Evolutionary conservation across 2,329 filamentous ascomycete species (phyloP), one percentile per base, ranked within the genome.

Genomic region (Capronia epimyces): DNA sequence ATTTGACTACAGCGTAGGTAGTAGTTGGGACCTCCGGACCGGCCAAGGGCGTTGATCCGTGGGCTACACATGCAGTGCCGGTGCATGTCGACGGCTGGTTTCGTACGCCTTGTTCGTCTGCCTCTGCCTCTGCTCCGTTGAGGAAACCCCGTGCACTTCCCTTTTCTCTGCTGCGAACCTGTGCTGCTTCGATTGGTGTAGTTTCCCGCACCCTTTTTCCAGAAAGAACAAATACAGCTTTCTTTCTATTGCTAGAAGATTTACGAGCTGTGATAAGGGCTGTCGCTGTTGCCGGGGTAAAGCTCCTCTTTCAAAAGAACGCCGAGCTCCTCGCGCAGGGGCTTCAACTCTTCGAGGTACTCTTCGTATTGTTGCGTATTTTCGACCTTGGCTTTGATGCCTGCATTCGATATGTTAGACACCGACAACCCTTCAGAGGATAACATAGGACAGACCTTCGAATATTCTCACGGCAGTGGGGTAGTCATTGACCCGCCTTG

Each of bases 331-430:
- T 95, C 88, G 66, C 90, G 85, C 66, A 97, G 79, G 60, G 85
- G 79, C 79, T 95, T 89, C 63, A 98, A 88, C 77, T 95, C 88
- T 68, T 87, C 80, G 56, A 98, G 83, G 75, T 74, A 74, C 78
- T 95, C 86, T 68, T 96, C 81, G 78, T 98, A 98, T 78, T 98
- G 93, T 67, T 82, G 82, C 75, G 89, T 86, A 83, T 95, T 98
- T 82, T 98, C 93, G 64, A 97, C 93, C 83, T 98, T 98, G 75
- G 89, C 88, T 79, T 95, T 96, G 81, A 98, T 86, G 68, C 91
- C 90, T 95, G 66, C 66, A 42, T 39, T 16, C 49, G 44, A 43
- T 47, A 41, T 44, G 46, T 48, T 41, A 50, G 36, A 45, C n/a
- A 42, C 10, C 20, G 8, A 13, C 7, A 7, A 22, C 13, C 12